Conservation (phyloP, 2,329 filamentous ascomycete genomes). For the Cylindrodendrum hubeiense region DNA sequence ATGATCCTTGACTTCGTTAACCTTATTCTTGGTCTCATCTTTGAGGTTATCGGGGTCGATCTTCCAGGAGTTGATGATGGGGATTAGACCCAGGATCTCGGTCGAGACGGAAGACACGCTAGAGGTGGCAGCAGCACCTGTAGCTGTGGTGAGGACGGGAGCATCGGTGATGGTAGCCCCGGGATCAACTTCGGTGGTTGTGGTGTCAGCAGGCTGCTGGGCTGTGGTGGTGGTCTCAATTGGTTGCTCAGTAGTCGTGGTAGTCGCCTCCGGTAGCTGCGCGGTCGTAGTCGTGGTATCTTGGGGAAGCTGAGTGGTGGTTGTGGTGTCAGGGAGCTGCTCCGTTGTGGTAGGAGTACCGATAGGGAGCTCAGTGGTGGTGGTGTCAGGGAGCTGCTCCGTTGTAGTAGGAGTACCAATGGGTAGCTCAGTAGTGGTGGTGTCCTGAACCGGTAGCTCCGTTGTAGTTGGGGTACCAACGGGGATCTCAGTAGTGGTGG, state of each 20-base stretch:
- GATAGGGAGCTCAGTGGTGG: neutral
- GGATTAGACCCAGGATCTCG: conserved; percentile 28
- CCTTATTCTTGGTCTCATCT: conserved; percentile 30
- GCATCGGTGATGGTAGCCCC: conserved; percentile 24
- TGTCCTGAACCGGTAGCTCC: neutral
- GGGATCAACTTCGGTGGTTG: conserved; percentile 9
- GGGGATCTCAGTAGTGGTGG: neutral
- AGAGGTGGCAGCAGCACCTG: conserved; percentile 29
- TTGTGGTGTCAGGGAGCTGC: neutral
- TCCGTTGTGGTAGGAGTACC: conserved; percentile 11
- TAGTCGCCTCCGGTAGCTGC: neutral
- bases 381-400: neutral
- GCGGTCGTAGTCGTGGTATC: neutral
- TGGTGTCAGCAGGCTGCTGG: neutral
- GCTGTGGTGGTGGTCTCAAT: neutral
- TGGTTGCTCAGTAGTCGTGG: conserved; percentile 1
- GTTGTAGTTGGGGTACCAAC: conserved; percentile 4
- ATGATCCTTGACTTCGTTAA: conserved; percentile 24
- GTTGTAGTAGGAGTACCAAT: neutral
- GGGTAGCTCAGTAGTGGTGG: conserved; percentile 6
- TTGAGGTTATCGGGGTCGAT: conserved; percentile 24
- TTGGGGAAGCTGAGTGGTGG: neutral
- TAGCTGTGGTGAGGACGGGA: conserved; percentile 24
- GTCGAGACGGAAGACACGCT: conserved; percentile 31
- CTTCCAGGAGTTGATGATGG: conserved; percentile 34